A percentile compares a stretch with the other conserved stretches of the same genome.
phyloP scores from a whole-genome alignment of 2,329 filamentous ascomycete genomes.

The Amauroascus verrucosus region DNA sequence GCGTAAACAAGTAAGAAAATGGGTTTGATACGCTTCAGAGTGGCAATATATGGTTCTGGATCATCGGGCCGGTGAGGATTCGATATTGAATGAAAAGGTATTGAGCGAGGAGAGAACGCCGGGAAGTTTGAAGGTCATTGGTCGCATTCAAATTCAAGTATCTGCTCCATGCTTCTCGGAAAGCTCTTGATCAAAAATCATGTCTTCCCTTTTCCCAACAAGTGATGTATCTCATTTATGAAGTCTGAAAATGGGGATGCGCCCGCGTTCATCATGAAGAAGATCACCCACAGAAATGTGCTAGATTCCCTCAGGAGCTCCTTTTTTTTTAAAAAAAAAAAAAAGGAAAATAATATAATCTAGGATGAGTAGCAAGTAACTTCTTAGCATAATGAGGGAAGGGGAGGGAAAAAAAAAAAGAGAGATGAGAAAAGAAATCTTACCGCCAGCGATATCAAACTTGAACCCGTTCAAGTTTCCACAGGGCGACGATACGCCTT shows the following conservation, averaged over 20 bases:
- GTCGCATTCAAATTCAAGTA: no score
- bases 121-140: not conserved
- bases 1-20: conserved; percentile 9
- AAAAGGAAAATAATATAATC: not conserved
- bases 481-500: conserved; percentile 11
- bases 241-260: no score
- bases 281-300: no score
- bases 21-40: conserved; percentile 1
- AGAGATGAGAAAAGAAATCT: not conserved
- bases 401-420: not conserved
- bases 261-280: no score
- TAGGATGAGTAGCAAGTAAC: no score
- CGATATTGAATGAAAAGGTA: not conserved
- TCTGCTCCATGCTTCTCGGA: no score
- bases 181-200: no score
- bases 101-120: conserved; percentile 2
- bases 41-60: not conserved
- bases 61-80: not conserved
- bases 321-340: no score
- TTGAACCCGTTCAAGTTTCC: not conserved
- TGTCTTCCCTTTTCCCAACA: no score
- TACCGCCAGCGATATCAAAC: not conserved
- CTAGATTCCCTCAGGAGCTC: no score
- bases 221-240: no score
- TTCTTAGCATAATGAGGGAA: no score